Evolutionary conservation across 2,329 filamentous ascomycete genomes (phyloP).

Genomic region (Onygenales sp.): DNA sequence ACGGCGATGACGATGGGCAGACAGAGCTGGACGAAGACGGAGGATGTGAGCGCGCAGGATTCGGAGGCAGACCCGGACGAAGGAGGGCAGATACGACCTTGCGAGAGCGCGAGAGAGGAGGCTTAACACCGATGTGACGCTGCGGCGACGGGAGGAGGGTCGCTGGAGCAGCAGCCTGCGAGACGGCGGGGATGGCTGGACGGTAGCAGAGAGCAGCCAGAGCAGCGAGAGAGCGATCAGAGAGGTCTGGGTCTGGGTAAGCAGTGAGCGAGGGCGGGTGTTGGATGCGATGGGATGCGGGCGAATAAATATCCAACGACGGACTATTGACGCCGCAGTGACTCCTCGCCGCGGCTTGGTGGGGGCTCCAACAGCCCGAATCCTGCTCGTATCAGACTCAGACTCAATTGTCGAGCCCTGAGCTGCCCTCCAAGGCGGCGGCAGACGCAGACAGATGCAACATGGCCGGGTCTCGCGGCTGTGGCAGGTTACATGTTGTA

Average conservation of each 20-base stretch:
- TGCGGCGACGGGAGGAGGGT: constrained; percentile 6
- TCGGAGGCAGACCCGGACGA: neutral
- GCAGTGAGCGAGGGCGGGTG: too few relatives aligned
- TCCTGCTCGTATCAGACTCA: neutral
- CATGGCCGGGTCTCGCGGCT: too few relatives aligned
- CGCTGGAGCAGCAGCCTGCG: neutral
- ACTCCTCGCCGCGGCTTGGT: neutral
- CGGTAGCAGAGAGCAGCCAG: neutral
- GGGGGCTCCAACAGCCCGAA: neutral
- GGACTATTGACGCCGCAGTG: too few relatives aligned
- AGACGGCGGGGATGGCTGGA: neutral
- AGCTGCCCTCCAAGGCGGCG: too few relatives aligned
- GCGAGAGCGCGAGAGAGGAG: constrained; percentile 4
- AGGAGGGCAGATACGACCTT: constrained; percentile 11
- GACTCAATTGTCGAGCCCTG: too few relatives aligned
- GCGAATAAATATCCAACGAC: too few relatives aligned
- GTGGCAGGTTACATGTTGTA: too few relatives aligned
- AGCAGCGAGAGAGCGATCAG: neutral
- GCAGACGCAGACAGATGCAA: too few relatives aligned
- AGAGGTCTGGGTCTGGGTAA: neutral
- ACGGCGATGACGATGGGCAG: neutral
- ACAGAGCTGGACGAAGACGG: neutral
- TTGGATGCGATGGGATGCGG: too few relatives aligned
- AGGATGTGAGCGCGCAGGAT: constrained; percentile 1
- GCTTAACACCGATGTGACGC: constrained; percentile 12